Conservation (phyloP, 768 basidiomycete genomes). For the Podaxis sp. region DNA sequence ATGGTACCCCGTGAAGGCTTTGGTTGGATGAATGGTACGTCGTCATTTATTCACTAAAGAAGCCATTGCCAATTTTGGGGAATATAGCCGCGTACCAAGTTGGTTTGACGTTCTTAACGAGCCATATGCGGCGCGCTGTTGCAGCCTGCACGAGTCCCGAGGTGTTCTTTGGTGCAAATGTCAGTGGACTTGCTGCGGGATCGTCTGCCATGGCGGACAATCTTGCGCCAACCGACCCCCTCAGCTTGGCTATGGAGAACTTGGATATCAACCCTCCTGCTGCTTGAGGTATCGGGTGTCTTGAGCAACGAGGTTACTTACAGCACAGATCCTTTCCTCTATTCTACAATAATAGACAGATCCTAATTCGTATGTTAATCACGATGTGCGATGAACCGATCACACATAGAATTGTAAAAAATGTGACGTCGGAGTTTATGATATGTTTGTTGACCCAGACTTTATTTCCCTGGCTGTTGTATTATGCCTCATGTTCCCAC, state of each 20-base stretch:
- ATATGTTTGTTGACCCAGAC: background rate
- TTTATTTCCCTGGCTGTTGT: background rate
- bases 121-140: slow-evolving; percentile 92
- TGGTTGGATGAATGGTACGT: slow-evolving; percentile 95
- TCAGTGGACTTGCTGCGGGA: slow-evolving; percentile 23
- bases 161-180: slow-evolving; percentile 69
- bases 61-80: slow-evolving; percentile 5
- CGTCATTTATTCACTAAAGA: background rate
- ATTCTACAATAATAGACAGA: background rate
- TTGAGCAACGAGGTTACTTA: background rate
- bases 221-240: slow-evolving; percentile 45
- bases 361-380: background rate
- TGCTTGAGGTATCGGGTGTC: background rate
- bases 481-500: slow-evolving; percentile 46
- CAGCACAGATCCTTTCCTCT: background rate
- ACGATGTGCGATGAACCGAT: background rate
- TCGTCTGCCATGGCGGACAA: slow-evolving; percentile 34
- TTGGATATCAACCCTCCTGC: slow-evolving; percentile 28
- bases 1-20: slow-evolving; percentile 97
- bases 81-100: slow-evolving; percentile 87
- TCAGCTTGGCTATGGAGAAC: slow-evolving; percentile 61
- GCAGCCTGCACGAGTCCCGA: slow-evolving; percentile 93
- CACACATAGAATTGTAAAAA: background rate
- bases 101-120: slow-evolving; percentile 90
- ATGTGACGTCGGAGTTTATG: slow-evolving; percentile 5